Percentiles rank a stretch among this genome's conserved stretches.
Evolutionary conservation across 176 grass and related monocot genomes (phyloP).

Genomic region (Calamus simplicifolius): DNA sequence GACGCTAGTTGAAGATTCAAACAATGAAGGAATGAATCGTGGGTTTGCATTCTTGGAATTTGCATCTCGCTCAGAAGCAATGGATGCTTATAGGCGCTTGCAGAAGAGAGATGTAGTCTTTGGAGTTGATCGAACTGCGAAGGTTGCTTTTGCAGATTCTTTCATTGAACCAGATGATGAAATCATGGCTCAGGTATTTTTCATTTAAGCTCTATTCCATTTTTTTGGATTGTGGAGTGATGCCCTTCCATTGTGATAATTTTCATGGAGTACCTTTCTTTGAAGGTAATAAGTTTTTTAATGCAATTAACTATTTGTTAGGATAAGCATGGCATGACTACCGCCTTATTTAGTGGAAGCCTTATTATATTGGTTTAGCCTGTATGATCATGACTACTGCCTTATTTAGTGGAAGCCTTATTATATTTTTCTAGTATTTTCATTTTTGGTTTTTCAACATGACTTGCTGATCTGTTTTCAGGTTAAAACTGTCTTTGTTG

Average conservation of each 20-base stretch:
- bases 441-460: slow-evolving; percentile 10
- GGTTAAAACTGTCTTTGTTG: slow-evolving; percentile 94
- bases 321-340: no score
- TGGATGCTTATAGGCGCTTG: slow-evolving; percentile 74
- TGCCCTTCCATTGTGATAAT: no score
- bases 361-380: no score
- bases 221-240: no score
- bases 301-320: no score
- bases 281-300: no score
- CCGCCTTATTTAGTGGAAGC: no score
- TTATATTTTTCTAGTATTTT: neutral
- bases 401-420: no score
- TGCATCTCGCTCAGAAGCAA: slow-evolving; percentile 78
- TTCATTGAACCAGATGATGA: slow-evolving; percentile 73
- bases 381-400: no score
- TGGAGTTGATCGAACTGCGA: slow-evolving; percentile 73
- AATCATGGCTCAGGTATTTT: slow-evolving; percentile 86
- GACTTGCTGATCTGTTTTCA: slow-evolving; percentile 12
- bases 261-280: no score
- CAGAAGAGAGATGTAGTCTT: slow-evolving; percentile 83
- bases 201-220: neutral
- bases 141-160: slow-evolving; percentile 94
- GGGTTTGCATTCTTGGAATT: slow-evolving; percentile 96
- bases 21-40: slow-evolving; percentile 78
- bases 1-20: slow-evolving; percentile 59